phyloP scores from a whole-genome alignment of 805 yeast genomes.

The Cyberlindnera meyerae region DNA sequence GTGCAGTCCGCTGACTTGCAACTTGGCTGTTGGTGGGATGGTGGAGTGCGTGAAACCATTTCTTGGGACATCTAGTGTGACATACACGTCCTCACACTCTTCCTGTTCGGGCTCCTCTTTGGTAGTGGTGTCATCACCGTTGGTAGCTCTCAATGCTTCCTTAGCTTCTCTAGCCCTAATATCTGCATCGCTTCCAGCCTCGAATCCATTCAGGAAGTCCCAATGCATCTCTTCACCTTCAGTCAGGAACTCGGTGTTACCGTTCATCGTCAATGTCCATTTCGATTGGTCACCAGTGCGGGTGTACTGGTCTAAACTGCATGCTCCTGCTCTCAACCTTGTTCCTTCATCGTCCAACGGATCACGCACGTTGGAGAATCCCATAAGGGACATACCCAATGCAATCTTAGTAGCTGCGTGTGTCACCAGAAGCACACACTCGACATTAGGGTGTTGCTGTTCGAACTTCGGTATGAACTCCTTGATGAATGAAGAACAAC shows the following conservation, averaged over 20 bases:
- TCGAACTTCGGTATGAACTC: constrained; percentile 56
- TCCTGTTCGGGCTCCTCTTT: constrained; percentile 19
- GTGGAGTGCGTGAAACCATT: constrained; percentile 28
- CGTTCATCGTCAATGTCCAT: constrained; percentile 69
- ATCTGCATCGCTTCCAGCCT: constrained; percentile 90
- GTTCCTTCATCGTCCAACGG: constrained; percentile 42
- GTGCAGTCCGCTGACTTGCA: constrained; percentile 55
- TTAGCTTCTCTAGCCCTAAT: constrained; percentile 45
- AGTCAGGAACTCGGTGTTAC: constrained; percentile 63
- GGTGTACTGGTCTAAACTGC: constrained; percentile 69
- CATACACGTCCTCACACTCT: constrained; percentile 43
- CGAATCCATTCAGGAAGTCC: constrained; percentile 72
- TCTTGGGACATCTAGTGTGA: constrained; percentile 49
- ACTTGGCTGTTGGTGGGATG: constrained; percentile 35
- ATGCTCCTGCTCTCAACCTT: constrained; percentile 69
- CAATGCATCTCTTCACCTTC: constrained; percentile 92
- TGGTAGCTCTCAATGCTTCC: constrained; percentile 1
- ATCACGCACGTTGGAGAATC: constrained; percentile 46
- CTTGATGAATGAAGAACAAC: constrained; percentile 54
- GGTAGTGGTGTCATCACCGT: too few relatives aligned
- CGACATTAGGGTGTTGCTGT: constrained; percentile 50
- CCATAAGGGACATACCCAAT: constrained; percentile 70
- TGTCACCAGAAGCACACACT: constrained; percentile 66
- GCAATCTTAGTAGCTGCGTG: constrained; percentile 95
- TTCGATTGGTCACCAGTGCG: constrained; percentile 17